Evolutionary conservation across 805 yeast species (phyloP), one percentile per base, ranked within the genome.

Genomic region (Pichia kluyveri): DNA sequence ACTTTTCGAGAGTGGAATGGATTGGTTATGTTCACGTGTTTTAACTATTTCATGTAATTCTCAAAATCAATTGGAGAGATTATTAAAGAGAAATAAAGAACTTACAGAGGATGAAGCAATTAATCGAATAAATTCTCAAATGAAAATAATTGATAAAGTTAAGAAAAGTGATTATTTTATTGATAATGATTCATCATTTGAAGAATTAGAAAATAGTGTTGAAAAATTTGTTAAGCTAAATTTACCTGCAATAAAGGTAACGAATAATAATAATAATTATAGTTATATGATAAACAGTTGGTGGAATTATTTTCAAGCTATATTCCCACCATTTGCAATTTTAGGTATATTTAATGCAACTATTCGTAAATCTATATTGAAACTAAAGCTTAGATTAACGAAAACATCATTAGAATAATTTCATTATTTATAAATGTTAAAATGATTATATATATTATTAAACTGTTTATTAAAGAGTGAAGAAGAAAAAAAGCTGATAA

Each of bases 1-100:
- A 38, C 68, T 93, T 18, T 93, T 86, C 63, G 99, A 93, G 62
- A 75, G 88, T 36, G 77, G 80, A 1, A 69, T 91, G 55, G 80
- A 87, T 59, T 56, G 61, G 42, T 66, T 83, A 26, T 91, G 98
- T 61, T 95, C 93, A 0, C 60, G 69, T 10, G 76, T 82, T 0
- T 62, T 91, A 3, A 81, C 86, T 15, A 87, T 90, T 0, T 64
- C 82, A 0, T 85, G 95, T 54, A 68, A 70, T 12, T 68, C 67
- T 19, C 73, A 75, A 1, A 49, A 64, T 2, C 97, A 93, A 61
- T 53, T 83, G 38, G 66, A 73, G 51, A 70, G 99, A 49, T 70
- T 93, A 38, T 59, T 74, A 51, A 56, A 55, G 2, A 72, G 99
- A 54, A 89, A 93, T 58, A 77, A 83, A 0, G 82, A 80, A 30